A percentile compares a stretch with the other conserved stretches of the same genome.
Conservation (phyloP, 1,284 basidiomycete species). For the Apiotrichum laibachii region DNA sequence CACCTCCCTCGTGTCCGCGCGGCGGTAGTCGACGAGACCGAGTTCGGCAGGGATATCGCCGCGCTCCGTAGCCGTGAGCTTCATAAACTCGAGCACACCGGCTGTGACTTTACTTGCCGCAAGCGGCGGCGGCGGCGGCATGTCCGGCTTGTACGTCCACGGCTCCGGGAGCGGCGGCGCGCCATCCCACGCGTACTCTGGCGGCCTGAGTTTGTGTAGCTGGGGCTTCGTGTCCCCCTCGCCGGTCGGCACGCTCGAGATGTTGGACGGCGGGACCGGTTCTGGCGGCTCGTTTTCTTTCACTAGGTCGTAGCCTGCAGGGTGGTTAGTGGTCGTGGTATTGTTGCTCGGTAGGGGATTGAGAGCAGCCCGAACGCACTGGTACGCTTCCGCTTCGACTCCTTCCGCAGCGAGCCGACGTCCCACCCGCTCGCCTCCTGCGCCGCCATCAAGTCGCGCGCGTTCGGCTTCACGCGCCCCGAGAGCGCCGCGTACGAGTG, state of each 20-base stretch:
- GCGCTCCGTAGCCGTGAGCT: slow-evolving; percentile 41
- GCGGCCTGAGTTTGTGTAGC: not conserved
- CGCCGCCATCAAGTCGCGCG: slow-evolving; percentile 32
- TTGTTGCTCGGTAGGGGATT: not conserved
- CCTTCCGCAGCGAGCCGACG: slow-evolving; percentile 23
- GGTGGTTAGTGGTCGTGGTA: not conserved
- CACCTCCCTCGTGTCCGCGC: slow-evolving; percentile 15
- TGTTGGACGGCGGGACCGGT: slow-evolving; percentile 2
- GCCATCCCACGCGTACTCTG: slow-evolving; percentile 36
- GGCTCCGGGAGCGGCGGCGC: slow-evolving; percentile 35
- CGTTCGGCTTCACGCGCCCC: slow-evolving; percentile 27
- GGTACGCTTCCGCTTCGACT: slow-evolving; percentile 30
- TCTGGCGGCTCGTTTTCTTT: slow-evolving; percentile 9
- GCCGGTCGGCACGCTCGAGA: slow-evolving; percentile 11
- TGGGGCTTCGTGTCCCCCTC: slow-evolving; percentile 16
- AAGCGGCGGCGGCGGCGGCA: slow-evolving; percentile 6
- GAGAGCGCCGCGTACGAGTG: slow-evolving; percentile 33
- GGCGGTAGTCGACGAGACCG: slow-evolving; percentile 44
- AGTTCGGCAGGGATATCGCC: slow-evolving; percentile 47
- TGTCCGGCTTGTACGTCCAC: slow-evolving; percentile 36
- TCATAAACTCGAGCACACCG: slow-evolving; percentile 46
- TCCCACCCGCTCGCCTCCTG: slow-evolving; percentile 28
- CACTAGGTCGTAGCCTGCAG: slow-evolving; percentile 10
- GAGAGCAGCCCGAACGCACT: slow-evolving; percentile 27
- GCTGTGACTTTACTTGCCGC: slow-evolving; percentile 30